A percentile compares a stretch with the other conserved stretches of the same genome.
phyloP scores from a whole-genome alignment of 164 flowering plant genomes.

The Magnolia officinalis region DNA sequence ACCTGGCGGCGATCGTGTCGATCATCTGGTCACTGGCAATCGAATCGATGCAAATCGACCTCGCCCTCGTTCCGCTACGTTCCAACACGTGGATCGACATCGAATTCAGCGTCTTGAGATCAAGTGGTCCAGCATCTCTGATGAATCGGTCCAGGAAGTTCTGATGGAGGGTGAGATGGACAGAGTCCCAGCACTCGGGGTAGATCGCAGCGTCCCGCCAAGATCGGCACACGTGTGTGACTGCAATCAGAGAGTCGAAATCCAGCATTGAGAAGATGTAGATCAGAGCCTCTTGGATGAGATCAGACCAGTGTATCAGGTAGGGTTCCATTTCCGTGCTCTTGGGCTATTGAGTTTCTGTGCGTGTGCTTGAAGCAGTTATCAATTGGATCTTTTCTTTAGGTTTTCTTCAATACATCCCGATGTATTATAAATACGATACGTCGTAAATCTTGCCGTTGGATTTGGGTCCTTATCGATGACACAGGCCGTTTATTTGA shows the following conservation, averaged over 20 bases:
- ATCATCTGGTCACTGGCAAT: not conserved
- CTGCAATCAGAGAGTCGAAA: not conserved
- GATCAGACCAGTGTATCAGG: not conserved
- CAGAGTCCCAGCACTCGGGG: not conserved
- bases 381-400: too few species aligned
- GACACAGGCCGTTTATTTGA: too few species aligned
- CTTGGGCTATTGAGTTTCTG: not conserved
- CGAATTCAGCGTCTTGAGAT: not conserved
- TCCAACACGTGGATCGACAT: not conserved
- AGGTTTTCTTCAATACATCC: too few species aligned
- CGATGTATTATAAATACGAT: too few species aligned
- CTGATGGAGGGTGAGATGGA: not conserved
- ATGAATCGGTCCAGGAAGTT: not conserved
- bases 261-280: not conserved
- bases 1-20: not conserved
- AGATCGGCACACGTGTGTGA: not conserved
- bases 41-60: not conserved
- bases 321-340: not conserved
- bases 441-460: too few species aligned
- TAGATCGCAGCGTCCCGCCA: not conserved
- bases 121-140: not conserved
- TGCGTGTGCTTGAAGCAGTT: too few species aligned
- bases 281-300: not conserved
- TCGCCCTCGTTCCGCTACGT: not conserved
- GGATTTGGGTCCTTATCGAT: too few species aligned